Evolutionary conservation across 495 filamentous ascomycete species (phyloP), one percentile per base, ranked within the genome.

Genomic region (Neurospora hispaniola): DNA sequence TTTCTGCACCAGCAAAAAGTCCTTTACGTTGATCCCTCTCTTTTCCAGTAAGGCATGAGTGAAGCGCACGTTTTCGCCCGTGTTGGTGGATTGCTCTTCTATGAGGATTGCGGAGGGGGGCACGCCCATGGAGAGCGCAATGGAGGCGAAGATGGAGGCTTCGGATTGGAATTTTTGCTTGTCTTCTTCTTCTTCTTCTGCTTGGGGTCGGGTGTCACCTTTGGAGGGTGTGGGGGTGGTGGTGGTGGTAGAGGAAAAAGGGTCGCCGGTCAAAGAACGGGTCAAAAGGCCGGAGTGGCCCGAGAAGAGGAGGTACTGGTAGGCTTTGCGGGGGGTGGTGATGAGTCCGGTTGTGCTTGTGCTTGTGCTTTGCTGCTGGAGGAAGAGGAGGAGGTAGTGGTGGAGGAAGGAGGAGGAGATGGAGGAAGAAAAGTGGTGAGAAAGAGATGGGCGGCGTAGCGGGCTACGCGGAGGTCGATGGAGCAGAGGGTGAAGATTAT

Each of bases 41-140:
- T 48, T 40, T 18, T 38, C 35, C 35, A 84, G 76, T 3, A 84
- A 69, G 0, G 76, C 75, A 27, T 78, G 71, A 20, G 82, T 84
- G 40, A 80, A 84, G 9, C 79, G 80, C 18, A 84, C 77, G 68
- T 82, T 84, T 75, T 82, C 82, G 69, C 81, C 82, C 8, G 82
- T 84, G 71, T 84, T 82, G 0, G 80, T 82, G 9, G 81, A 79
- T 0, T 12, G 31, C 5, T 78, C 74, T 43, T 84, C 82, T 8
- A 81, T 71, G 38, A 72, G 40, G 54, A 39, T 40, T 5, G 20
- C 23, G 2, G 35, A 35, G 14, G 46, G 9, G 1, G 69, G 69
- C 8, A 70, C 18, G 69, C 35, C 41, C 16, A 71, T 42, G 35
- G 71, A 72, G 20, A 69, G 40, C 1, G 71, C 54, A 39, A 42